These are phyloP conservation scores for Cladophialophora exuberans DNA, from an alignment of 2,329 filamentous ascomycete genomes.

Conservation along the genomic window DNA sequence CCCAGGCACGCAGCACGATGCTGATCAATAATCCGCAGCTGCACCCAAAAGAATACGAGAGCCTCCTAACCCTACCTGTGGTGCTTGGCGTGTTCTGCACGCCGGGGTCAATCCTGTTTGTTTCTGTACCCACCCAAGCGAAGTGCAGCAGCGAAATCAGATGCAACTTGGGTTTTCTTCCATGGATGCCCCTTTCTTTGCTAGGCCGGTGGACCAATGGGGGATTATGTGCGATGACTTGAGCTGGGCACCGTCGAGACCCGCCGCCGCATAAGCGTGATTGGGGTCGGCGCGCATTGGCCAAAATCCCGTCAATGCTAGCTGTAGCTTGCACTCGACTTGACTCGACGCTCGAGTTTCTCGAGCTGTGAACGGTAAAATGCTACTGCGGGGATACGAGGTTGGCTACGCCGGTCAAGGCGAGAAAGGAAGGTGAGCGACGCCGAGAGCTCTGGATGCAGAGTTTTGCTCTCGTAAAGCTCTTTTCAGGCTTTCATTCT, in stretches of 20 bases:
- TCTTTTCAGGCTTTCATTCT: not conserved
- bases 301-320: conserved; percentile 1
- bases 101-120: conserved; percentile 3
- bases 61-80: no score
- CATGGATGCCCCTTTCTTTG: conserved; percentile 18
- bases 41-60: no score
- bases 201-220: conserved; percentile 6
- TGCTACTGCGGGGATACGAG: conserved; percentile 9
- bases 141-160: conserved; percentile 16
- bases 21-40: not conserved
- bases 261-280: conserved; percentile 23
- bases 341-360: no score
- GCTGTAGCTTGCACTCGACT: conserved; percentile 8
- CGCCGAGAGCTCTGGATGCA: no score
- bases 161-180: conserved; percentile 8
- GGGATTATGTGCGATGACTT: conserved; percentile 18
- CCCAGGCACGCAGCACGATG: no score
- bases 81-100: conserved; percentile 6
- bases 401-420: not conserved
- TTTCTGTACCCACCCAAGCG: conserved; percentile 8
- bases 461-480: not conserved
- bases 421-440: no score
- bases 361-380: not conserved
- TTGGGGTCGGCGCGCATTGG: conserved; percentile 12
- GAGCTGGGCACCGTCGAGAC: conserved; percentile 14